Evolutionary conservation across 1,284 basidiomycete genomes (phyloP).

Genomic region (Filobasidium uniguttulatum): DNA sequence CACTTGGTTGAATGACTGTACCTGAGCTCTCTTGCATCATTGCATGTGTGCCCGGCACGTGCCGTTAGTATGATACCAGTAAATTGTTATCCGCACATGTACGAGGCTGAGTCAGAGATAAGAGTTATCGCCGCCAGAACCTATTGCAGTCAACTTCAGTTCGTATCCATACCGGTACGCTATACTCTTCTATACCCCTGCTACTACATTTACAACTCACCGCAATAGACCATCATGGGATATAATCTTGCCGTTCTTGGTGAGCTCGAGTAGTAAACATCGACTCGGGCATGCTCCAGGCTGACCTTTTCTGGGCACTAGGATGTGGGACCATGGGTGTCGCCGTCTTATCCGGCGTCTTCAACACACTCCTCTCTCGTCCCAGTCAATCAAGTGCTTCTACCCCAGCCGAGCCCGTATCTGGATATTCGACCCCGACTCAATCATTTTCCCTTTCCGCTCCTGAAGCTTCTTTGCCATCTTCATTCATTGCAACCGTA

Average conservation of each 20-base stretch:
- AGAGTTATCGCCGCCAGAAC: no score
- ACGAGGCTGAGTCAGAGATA: no score
- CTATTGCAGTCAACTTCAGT: no score
- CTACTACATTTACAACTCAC: no score
- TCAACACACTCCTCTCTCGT: slow-evolving; percentile 30
- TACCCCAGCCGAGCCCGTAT: slow-evolving; percentile 53
- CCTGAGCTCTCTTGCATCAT: no score
- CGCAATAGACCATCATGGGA: no score
- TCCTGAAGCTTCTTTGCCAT: slow-evolving; percentile 56
- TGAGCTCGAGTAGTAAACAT: slow-evolving; percentile 16
- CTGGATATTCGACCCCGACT: slow-evolving; percentile 63
- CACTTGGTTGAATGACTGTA: no score
- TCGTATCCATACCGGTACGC: no score
- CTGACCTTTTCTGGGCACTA: slow-evolving; percentile 35
- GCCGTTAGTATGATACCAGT: no score
- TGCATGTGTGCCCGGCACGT: no score
- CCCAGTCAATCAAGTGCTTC: slow-evolving; percentile 1
- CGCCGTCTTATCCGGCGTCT: slow-evolving; percentile 67
- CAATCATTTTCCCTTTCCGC: slow-evolving; percentile 35
- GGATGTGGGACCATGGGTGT: slow-evolving; percentile 99
- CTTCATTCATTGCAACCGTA: slow-evolving; percentile 81
- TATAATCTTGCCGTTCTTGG: slow-evolving; percentile 41
- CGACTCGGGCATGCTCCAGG: neutral
- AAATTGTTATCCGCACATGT: no score
- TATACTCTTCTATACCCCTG: no score